A percentile compares a stretch with the other conserved stretches of the same genome.
phyloP scores from a whole-genome alignment of 2,329 filamentous ascomycete species.

The Paracorniculantispora psalliotae region DNA sequence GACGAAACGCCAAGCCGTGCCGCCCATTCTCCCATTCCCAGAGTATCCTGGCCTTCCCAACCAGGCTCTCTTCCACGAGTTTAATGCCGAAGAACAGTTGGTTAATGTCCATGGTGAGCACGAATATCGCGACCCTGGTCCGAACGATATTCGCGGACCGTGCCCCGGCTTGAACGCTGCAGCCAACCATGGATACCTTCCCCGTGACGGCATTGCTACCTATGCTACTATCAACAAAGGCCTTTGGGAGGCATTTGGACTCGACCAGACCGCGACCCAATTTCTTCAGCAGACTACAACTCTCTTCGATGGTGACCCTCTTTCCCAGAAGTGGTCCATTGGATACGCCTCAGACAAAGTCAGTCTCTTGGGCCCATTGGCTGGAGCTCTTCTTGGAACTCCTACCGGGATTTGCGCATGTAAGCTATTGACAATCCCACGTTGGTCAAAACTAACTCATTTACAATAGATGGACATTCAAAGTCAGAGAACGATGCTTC shows the following conservation, averaged over 20 bases:
- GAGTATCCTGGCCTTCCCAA: conserved; percentile 5
- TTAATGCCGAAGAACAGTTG: background rate
- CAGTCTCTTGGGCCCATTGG: background rate
- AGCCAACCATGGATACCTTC: conserved; percentile 31
- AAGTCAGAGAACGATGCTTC: conserved; percentile 50
- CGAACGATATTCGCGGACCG: conserved; percentile 5
- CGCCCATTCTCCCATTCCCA: conserved; percentile 1
- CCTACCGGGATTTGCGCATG: conserved; percentile 12
- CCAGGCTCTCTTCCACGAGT: background rate
- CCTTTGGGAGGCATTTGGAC: background rate
- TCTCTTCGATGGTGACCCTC: conserved; percentile 12
- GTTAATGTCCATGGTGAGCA: conserved; percentile 5
- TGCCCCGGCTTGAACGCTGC: conserved; percentile 30
- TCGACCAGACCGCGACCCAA: conserved; percentile 12
- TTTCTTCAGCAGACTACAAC: conserved; percentile 5
- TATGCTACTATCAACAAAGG: conserved; percentile 17
- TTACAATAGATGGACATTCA: conserved; percentile 42
- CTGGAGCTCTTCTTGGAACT: conserved; percentile 1
- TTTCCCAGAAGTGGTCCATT: conserved; percentile 16
- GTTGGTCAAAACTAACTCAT: conserved; percentile 43
- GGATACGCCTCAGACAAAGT: conserved; percentile 12
- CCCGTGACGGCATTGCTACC: conserved; percentile 22
- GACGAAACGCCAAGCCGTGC: conserved; percentile 25
- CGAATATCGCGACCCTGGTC: conserved; percentile 12
- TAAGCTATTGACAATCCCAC: too few species aligned